Evolutionary conservation across 2,329 filamentous ascomycete genomes (phyloP), one percentile per base, ranked within the genome.

Genomic region (Madurella fahalii): DNA sequence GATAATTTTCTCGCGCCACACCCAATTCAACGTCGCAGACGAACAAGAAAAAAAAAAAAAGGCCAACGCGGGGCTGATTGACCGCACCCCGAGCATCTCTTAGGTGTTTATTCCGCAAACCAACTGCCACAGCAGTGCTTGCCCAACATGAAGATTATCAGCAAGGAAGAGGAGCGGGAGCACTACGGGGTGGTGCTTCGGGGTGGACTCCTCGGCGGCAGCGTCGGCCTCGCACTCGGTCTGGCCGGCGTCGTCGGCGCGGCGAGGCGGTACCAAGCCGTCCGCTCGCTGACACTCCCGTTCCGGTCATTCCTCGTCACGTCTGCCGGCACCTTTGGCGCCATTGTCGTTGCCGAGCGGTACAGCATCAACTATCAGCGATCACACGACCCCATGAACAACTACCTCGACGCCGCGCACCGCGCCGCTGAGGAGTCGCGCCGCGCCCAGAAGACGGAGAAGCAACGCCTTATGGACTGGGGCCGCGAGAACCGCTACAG

Each of bases 231-330:
- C 2, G 78, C 74, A 39, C 67, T 84, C 32, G 92, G 93, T 60
- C 63, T 82, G 9, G 77, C 78, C 30, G 90, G 85, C 66, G 86
- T 95, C 20, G 58, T 82, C n/a, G 71, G 74, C 47, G 90, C 87
- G 17, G 81, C 82, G 50, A 77, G 77, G 58, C 86, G 91, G 66
- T 96, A 87, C 72, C 78, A 84, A 47, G 84, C 84, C 64, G 89
- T 97, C 78, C 85, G 89, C 62, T 74, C 79, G 61, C 85, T 99
- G 58, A 96, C 93, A 0, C 68, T 96, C 0, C 94, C 91, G 16
- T 91, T 99, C 80, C 89, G 90, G 63, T 79, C 90, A 52, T 99
- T 97, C 82, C 83, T 97, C 59, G 82, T 94, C 61, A 87, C 89
- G 43, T 95, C 90, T 9, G 71, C 84, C 11, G 85, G 83, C 46